Evolutionary conservation across 2,329 filamentous ascomycete species (phyloP), one percentile per base, ranked within the genome.

Genomic region (Cladosporium sp.): DNA sequence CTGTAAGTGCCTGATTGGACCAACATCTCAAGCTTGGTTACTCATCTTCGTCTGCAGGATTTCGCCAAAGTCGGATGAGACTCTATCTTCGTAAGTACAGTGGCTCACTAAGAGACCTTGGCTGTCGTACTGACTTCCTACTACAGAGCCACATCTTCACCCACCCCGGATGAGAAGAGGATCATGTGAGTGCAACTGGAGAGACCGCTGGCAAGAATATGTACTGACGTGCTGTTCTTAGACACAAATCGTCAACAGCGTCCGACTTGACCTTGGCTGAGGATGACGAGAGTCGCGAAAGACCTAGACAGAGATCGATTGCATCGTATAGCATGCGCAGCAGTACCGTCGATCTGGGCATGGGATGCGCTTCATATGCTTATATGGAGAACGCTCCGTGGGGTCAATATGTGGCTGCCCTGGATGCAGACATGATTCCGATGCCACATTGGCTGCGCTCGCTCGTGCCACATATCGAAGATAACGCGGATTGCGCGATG

Each of bases 341-440:
- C 76, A 88, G 34, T 83, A 84, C 1, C 85, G 84, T 21, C 85
- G 85, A 26, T 79, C 84, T n/a, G 80, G 80, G 48, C 80, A 30
- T 56, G 32, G 60, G 49, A 25, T 53, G 51, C 48, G 60, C 28
- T 46, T 32, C 49, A 0, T 51, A 53, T 13, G 49, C 49, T n/a
- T 63, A 46, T 18, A 56, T 54, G 49, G 48, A 63, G n/a, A 16
- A 25, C 18, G 60, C 60, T 43, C 60, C 60, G 5, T 63, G 60
- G 60, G 60, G 60, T 23, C 62, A 58, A 85, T 70, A 88, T 81
- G 73, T 89, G 72, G 87, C 86, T n/a, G 84, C 85, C 46, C 77
- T 90, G 36, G 88, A 90, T 72, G 87, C 87, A 23, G 88, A 90
- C 72, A 89, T 90, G 88, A 89, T 89, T 74, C 85, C 86, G 7